Evolutionary conservation across 768 basidiomycete species (phyloP).

Genomic region (Xerocomus brunneocitrinus): DNA sequence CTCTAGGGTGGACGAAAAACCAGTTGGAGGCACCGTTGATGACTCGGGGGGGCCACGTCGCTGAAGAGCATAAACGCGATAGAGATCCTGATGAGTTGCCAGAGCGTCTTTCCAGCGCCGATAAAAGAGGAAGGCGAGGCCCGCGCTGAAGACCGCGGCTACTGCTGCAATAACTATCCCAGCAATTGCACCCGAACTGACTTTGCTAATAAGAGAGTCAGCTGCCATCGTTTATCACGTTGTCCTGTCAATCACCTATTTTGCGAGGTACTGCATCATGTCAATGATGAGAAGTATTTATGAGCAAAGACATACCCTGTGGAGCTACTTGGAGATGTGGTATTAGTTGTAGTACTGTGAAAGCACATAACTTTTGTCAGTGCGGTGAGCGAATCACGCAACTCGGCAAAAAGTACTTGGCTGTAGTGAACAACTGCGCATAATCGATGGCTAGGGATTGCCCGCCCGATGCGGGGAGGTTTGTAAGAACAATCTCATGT

Average conservation of each 20-base stretch:
- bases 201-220: conserved; percentile 6
- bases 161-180: conserved; percentile 18
- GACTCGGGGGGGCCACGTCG: conserved; percentile 1
- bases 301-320: neutral
- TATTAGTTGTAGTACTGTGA: neutral
- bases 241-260: conserved; percentile 5
- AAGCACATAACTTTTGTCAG: neutral
- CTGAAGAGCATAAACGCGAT: conserved; percentile 11
- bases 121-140: conserved; percentile 24
- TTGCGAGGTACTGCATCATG: neutral
- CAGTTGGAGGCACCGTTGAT: neutral
- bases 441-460: conserved; percentile 32
- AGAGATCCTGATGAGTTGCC: conserved; percentile 10
- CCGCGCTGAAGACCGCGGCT: conserved; percentile 10
- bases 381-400: neutral
- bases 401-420: conserved; percentile 12
- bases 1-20: conserved; percentile 20
- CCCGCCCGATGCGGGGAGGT: conserved; percentile 18
- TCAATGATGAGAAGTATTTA: neutral
- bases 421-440: conserved; percentile 23
- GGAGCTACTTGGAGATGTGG: neutral
- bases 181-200: conserved; percentile 21
- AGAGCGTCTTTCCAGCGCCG: conserved; percentile 26
- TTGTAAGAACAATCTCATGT: conserved; percentile 34
- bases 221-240: neutral